Evolutionary conservation across 116 monocot genomes (phyloP).

Genomic region (Papilionanthe hybrid): DNA sequence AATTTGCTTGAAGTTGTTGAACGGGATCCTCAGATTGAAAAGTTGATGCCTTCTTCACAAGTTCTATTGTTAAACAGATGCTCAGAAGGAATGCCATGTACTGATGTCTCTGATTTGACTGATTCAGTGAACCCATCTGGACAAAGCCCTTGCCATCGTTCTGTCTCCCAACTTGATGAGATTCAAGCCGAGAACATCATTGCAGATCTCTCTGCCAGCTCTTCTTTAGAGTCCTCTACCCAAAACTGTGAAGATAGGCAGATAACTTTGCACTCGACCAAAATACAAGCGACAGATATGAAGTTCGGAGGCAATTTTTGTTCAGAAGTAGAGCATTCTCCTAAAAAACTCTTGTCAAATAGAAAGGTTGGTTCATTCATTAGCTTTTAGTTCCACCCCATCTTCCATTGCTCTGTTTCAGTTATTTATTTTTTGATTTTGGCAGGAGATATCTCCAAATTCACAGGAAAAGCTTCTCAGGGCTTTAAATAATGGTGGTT

Average conservation of each 20-base stretch:
- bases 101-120: neutral
- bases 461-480: conserved; percentile 48
- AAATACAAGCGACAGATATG: neutral
- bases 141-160: neutral
- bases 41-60: neutral
- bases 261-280: neutral
- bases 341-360: conserved; percentile 39
- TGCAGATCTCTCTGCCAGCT: neutral
- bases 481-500: conserved; percentile 28
- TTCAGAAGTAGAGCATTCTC: conserved; percentile 3
- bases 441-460: conserved; percentile 53
- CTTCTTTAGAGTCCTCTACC: conserved; percentile 5
- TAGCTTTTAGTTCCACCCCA: neutral
- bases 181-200: neutral
- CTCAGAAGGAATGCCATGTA: neutral
- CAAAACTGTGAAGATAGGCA: conserved; percentile 5
- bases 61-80: neutral
- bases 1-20: neutral
- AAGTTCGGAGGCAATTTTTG: neutral
- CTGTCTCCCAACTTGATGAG: neutral
- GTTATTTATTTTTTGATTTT: conserved; percentile 9
- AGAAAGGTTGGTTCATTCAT: conserved; percentile 33
- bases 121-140: conserved; percentile 4
- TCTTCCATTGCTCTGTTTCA: neutral
- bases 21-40: neutral